Conservation (phyloP, 2,329 filamentous ascomycete genomes). For the Dactylellina haptotyla region DNA sequence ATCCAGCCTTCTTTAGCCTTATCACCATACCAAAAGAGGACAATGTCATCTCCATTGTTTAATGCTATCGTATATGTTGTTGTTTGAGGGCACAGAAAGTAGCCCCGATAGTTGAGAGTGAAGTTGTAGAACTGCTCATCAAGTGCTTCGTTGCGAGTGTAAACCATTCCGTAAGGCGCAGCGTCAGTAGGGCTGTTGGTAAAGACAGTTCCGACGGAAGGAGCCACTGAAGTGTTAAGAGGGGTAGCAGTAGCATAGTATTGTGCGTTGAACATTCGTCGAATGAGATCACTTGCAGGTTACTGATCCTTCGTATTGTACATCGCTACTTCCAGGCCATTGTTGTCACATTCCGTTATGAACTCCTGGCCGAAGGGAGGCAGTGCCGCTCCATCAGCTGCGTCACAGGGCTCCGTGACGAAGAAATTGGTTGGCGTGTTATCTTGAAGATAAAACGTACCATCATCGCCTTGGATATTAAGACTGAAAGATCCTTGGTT, state of each 20-base stretch:
- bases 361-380: not conserved
- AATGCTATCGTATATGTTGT: not conserved
- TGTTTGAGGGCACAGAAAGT: not conserved
- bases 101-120: not conserved
- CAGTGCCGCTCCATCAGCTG: not conserved
- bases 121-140: not conserved
- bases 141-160: not conserved
- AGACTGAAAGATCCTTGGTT: not conserved
- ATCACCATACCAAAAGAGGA: not conserved
- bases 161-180: not conserved
- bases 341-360: conserved; percentile 6
- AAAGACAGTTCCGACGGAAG: not conserved
- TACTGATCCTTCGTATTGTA: not conserved
- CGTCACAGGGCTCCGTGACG: not conserved
- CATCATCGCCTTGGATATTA: not conserved
- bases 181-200: not conserved
- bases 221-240: not conserved
- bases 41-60: not conserved
- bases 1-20: not conserved
- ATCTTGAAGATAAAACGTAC: not conserved
- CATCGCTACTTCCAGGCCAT: conserved; percentile 1
- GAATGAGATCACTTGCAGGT: not conserved
- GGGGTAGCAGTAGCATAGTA: not conserved
- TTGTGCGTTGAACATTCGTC: not conserved
- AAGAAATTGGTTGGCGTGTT: not conserved